Base-by-base conservation (phyloP, 2,329 filamentous ascomycete species). In the Dactylellina parvicollis region DNA sequence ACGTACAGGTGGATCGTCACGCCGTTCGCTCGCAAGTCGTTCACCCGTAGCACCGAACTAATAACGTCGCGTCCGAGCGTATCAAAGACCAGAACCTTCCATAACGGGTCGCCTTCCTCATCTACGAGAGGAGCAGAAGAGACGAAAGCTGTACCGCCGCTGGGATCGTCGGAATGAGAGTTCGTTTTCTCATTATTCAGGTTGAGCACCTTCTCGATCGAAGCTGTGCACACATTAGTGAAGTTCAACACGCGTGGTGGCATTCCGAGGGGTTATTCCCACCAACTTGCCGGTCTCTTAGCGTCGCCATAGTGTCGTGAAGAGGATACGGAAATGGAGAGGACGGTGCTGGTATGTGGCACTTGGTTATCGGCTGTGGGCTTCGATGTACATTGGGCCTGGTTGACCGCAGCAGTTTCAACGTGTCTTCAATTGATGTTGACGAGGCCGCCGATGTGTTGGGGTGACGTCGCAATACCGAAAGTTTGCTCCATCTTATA, bases 51-150 rank as follows among this genome's bases (percentile, higher is more conserved):
- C 1, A 99, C 93, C 79, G 93, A 97, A 83, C 92, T 97, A 79
- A 99, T 97, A 70, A 99, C 91, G 86, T 98, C 93, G 80, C 93
- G 87, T 50, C 94, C 95, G 77, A 90, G 82, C 77, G 94, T 90
- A 81, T 99, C 96, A 80, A 99, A 98, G 8, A 99, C 92, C 57
- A 99, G 84, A 4, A 98, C 91, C 81, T 98, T 98, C 94, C 94
- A 98, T 83, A 97, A 93, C 0, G 94, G 93, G 78, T 96, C 92
- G 75, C 93, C 92, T 77, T 96, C 90, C 49, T 91, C 86, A 77
- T 92, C 92, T 74, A 96, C 83, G 59, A 97, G 90, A 14, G 92
- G 90, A n/a, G 89, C 89, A 36, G 89, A 86, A 20, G 90, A 87
- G 61, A 89, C 85, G 40, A 75, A 67, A 9, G 46, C 26, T 14